Evolutionary conservation across 2,329 filamentous ascomycete species (phyloP).

Genomic region (Teratosphaeria pseudoeucalypti): DNA sequence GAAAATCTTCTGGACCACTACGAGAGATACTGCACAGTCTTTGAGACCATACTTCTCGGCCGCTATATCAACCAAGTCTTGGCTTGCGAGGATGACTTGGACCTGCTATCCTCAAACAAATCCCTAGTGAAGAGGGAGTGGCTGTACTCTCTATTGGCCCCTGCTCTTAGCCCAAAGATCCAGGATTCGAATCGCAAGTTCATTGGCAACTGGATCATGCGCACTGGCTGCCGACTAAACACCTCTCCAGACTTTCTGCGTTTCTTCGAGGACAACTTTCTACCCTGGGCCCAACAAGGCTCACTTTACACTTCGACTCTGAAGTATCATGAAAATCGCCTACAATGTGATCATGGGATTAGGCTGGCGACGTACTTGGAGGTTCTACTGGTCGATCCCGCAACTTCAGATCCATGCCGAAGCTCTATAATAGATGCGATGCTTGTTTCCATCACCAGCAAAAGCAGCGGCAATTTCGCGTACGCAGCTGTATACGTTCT

Average conservation of each 20-base stretch:
- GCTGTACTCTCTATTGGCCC: constrained; percentile 33
- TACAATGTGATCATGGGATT: constrained; percentile 32
- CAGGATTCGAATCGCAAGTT: constrained; percentile 38
- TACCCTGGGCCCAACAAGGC: constrained; percentile 40
- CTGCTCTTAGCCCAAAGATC: constrained; percentile 30
- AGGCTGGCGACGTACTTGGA: constrained; percentile 28
- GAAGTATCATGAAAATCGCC: constrained; percentile 16
- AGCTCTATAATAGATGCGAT: constrained; percentile 21
- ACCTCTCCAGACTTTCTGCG: constrained; percentile 17
- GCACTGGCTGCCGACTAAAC: constrained; percentile 15
- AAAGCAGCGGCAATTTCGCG: constrained; percentile 28
- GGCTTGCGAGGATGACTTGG: constrained; percentile 35
- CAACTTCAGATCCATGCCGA: constrained; percentile 5
- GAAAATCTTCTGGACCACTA: constrained; percentile 25
- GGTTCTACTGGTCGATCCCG: constrained; percentile 17
- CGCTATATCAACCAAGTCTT: constrained; percentile 40
- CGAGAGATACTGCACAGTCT: constrained; percentile 34
- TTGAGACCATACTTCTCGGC: constrained; percentile 39
- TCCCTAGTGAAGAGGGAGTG: constrained; percentile 31
- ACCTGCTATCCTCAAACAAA: constrained; percentile 25
- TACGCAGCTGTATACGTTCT: constrained; percentile 34
- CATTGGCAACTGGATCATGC: constrained; percentile 36
- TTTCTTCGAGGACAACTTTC: constrained; percentile 31
- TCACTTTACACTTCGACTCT: constrained; percentile 33
- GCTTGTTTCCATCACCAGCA: constrained; percentile 22